Percentiles rank a stretch among this genome's conserved stretches.
Conservation (phyloP, 352 stramenopile genomes). For the Chrysophaeum taylorii region DNA sequence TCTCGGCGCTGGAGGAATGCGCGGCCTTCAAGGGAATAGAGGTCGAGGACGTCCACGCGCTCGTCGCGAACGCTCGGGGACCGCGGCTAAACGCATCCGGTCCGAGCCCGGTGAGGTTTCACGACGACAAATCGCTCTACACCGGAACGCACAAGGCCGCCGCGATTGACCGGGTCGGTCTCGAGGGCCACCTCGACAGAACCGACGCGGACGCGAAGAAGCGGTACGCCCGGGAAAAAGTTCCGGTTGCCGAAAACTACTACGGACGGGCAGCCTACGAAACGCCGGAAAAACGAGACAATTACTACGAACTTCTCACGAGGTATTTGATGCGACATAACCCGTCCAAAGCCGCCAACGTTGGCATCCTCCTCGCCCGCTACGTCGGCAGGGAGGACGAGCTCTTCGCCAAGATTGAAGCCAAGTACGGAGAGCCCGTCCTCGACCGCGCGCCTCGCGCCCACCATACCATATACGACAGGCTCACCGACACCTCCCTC, state of each 20-base stretch:
- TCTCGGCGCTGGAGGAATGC: constrained; percentile 19
- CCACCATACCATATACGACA: constrained; percentile 1
- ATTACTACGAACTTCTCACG: background rate
- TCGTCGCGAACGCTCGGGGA: constrained; percentile 13
- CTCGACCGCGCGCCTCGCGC: background rate
- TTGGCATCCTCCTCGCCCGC: constrained; percentile 12
- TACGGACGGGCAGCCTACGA: too few relatives aligned
- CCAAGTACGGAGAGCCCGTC: constrained; percentile 24
- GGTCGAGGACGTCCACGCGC: constrained; percentile 18
- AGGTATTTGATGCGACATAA: constrained; percentile 23
- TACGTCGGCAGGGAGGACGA: constrained; percentile 19
- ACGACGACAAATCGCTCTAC: constrained; percentile 36
- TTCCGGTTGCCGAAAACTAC: too few relatives aligned
- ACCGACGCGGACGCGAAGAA: constrained; percentile 4
- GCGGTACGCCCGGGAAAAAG: too few relatives aligned
- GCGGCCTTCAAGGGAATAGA: constrained; percentile 18
- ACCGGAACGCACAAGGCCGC: constrained; percentile 28
- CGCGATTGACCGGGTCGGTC: constrained; percentile 16
- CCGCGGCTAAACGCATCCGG: constrained; percentile 20
- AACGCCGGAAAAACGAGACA: too few relatives aligned
- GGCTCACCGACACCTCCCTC: background rate
- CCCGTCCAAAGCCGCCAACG: constrained; percentile 12
- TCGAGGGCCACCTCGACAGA: constrained; percentile 12
- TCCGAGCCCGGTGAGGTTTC: constrained; percentile 23
- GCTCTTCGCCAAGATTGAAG: constrained; percentile 23